A percentile compares a stretch with the other conserved stretches of the same genome.
phyloP scores from a whole-genome alignment of 169 alveolate species.

The Eimeria maxima region DNA sequence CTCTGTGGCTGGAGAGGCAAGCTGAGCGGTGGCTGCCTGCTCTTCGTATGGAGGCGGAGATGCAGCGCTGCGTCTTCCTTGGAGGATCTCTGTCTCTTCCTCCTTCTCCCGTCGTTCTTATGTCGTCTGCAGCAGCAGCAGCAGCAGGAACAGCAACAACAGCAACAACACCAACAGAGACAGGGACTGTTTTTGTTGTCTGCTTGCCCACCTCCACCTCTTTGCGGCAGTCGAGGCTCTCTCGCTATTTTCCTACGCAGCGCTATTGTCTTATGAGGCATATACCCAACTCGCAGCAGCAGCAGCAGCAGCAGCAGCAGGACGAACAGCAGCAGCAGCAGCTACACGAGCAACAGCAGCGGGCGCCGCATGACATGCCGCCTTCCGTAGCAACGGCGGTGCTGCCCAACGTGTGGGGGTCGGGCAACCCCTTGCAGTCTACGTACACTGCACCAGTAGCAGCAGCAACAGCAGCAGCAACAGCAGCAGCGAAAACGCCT shows the following conservation, averaged over 20 bases:
- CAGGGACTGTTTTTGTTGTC: slow-evolving; percentile 13
- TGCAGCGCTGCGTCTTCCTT: slow-evolving; percentile 12
- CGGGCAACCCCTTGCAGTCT: not conserved
- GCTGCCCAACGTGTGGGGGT: not conserved
- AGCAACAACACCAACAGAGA: slow-evolving; percentile 1
- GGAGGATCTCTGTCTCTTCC: slow-evolving; percentile 43
- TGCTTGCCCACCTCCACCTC: slow-evolving; percentile 51
- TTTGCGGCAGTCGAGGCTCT: slow-evolving; percentile 43
- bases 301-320: slow-evolving; percentile 58
- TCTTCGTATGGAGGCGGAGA: slow-evolving; percentile 28
- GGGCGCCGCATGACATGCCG: not conserved
- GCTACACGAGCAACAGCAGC: not conserved
- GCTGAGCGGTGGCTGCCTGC: slow-evolving; percentile 25
- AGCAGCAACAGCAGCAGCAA: slow-evolving; percentile 22
- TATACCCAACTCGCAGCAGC: not conserved
- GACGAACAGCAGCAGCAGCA: slow-evolving; percentile 4
- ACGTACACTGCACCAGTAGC: not conserved
- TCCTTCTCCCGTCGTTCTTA: slow-evolving; percentile 9
- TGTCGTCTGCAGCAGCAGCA: slow-evolving; percentile 10
- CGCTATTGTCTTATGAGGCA: slow-evolving; percentile 20
- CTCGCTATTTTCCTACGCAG: not conserved
- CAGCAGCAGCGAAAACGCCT: not conserved
- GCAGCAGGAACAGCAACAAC: slow-evolving; percentile 45
- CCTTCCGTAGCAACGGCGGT: not conserved
- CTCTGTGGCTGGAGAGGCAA: slow-evolving; percentile 32